Conservation (phyloP, 2,329 filamentous ascomycete genomes). For the Fusarium torulosum region DNA sequence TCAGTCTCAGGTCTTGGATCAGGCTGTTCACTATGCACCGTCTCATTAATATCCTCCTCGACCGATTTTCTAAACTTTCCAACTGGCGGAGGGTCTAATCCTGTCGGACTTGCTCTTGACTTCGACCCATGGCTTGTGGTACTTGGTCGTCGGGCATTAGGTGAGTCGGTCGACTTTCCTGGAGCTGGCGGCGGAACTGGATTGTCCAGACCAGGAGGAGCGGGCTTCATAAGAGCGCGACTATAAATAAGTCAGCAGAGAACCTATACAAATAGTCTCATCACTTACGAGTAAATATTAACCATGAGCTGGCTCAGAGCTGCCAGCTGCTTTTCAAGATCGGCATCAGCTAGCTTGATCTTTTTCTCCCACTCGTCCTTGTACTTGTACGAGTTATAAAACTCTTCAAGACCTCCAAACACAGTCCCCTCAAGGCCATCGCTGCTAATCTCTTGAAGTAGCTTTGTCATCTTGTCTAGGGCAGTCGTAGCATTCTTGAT, state of each 20-base stretch:
- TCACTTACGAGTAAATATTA: slow-evolving; percentile 52
- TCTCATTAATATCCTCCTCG: background rate
- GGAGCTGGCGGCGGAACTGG: slow-evolving; percentile 34
- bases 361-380: slow-evolving; percentile 52
- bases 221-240: slow-evolving; percentile 49
- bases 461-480: slow-evolving; percentile 49
- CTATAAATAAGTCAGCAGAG: slow-evolving; percentile 27
- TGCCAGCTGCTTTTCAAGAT: slow-evolving; percentile 49
- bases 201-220: slow-evolving; percentile 33
- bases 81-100: slow-evolving; percentile 34
- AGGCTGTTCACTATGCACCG: background rate
- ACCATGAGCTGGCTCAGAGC: slow-evolving; percentile 50
- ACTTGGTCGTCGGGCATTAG: background rate
- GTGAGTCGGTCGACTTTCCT: background rate
- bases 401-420: slow-evolving; percentile 46
- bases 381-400: slow-evolving; percentile 53
- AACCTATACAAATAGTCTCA: background rate
- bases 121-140: background rate
- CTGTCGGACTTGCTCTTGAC: slow-evolving; percentile 11
- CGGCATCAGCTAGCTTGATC: slow-evolving; percentile 48
- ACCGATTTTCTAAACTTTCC: slow-evolving; percentile 10
- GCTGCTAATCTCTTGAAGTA: slow-evolving; percentile 48
- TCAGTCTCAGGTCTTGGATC: background rate
- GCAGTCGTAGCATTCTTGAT: slow-evolving; percentile 46
- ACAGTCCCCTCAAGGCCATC: slow-evolving; percentile 41